A percentile compares a stretch with the other conserved stretches of the same genome.
phyloP scores from a whole-genome alignment of 1,284 basidiomycete genomes.

The Termitomyces sp. region DNA sequence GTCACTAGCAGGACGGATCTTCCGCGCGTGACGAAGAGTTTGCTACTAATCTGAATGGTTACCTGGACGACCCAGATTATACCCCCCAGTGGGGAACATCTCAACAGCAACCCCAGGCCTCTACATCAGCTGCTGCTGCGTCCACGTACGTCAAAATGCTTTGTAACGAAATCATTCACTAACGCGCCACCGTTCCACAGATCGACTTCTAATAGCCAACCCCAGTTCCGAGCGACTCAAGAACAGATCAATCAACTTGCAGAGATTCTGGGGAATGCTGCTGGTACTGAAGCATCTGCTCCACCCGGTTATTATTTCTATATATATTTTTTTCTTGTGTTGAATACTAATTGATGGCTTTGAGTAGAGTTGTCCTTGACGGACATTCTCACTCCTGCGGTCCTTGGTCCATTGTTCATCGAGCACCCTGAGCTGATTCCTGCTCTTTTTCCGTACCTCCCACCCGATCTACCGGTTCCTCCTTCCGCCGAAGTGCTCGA shows the following conservation, averaged over 20 bases:
- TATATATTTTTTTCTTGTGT: background rate
- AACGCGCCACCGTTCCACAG: background rate
- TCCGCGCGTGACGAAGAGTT: conserved; percentile 66
- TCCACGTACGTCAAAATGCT: conserved; percentile 25
- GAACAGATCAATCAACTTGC: conserved; percentile 44
- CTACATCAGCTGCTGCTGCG: conserved; percentile 35
- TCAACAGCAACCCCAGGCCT: conserved; percentile 32
- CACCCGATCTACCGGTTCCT: conserved; percentile 62
- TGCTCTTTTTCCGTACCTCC: conserved; percentile 71
- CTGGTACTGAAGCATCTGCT: background rate
- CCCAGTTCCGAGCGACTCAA: conserved; percentile 36
- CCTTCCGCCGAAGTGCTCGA: conserved; percentile 60
- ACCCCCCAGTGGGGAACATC: conserved; percentile 51
- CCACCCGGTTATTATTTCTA: conserved; percentile 5
- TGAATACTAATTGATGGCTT: background rate
- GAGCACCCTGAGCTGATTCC: conserved; percentile 61
- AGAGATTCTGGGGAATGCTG: conserved; percentile 33
- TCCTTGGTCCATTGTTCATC: conserved; percentile 62
- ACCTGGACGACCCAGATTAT: conserved; percentile 60
- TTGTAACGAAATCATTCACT: background rate
- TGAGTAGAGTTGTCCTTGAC: conserved; percentile 55
- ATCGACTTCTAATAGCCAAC: conserved; percentile 9
- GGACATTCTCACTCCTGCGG: conserved; percentile 70
- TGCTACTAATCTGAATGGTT: conserved; percentile 59
- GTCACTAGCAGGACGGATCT: conserved; percentile 52